Percentiles rank a stretch among this genome's conserved stretches.
phyloP scores from a whole-genome alignment of 176 grass and related monocot species.

The Tillandsia leiboldiana region DNA sequence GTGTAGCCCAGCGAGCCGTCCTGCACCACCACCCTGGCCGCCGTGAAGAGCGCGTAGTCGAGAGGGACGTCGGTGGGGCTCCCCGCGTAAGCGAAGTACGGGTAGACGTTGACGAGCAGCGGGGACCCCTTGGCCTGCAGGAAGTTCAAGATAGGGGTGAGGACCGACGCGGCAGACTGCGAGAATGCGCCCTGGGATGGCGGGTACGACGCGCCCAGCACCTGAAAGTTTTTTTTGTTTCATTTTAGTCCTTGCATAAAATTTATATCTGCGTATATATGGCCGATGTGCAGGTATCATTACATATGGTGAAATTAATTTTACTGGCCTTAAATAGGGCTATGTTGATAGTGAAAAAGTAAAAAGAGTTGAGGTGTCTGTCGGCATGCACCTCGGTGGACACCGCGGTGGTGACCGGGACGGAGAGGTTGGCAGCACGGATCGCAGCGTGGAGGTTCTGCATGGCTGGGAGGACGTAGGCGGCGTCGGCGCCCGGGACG shows the following conservation, averaged over 20 bases:
- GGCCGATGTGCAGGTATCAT: too few species aligned
- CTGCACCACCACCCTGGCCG: constrained; percentile 6
- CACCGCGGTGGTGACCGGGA: constrained; percentile 16
- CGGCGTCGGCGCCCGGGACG: not conserved
- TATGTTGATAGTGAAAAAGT: too few species aligned
- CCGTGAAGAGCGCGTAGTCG: constrained; percentile 64
- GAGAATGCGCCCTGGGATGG: constrained; percentile 17
- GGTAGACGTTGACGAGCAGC: constrained; percentile 17
- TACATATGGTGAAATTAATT: too few species aligned
- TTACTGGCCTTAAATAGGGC: too few species aligned
- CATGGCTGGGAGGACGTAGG: constrained; percentile 6
- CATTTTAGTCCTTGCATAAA: too few species aligned
- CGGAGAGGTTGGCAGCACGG: not conserved
- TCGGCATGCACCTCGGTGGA: not conserved
- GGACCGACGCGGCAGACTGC: not conserved
- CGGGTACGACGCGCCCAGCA: constrained; percentile 12
- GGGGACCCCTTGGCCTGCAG: not conserved
- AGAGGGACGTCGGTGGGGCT: constrained; percentile 38
- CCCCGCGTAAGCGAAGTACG: constrained; percentile 51
- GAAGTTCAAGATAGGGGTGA: not conserved
- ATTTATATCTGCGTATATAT: too few species aligned
- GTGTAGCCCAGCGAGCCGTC: constrained; percentile 42
- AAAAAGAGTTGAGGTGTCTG: too few species aligned
- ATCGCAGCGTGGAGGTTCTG: constrained; percentile 2
- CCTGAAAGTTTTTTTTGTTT: too few species aligned